Conservation (phyloP, 108 stramenopile genomes). For the Phaeodactylum tricornutum region DNA sequence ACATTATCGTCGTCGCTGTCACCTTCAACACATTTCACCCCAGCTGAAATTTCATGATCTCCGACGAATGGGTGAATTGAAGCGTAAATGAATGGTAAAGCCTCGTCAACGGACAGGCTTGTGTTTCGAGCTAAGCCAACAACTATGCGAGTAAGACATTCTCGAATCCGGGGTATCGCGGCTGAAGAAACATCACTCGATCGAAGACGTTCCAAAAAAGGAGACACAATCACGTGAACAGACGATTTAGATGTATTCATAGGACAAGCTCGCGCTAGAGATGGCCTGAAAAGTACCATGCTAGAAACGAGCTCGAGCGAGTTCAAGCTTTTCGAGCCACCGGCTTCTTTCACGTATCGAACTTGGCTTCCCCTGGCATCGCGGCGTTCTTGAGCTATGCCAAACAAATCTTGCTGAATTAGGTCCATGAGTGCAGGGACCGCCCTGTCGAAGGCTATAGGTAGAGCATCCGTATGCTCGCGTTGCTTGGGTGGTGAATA, state of each 20-base stretch:
- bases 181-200: conserved; percentile 34
- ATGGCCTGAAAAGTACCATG: conserved; percentile 53
- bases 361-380: conserved; percentile 58
- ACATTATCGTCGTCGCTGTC: conserved; percentile 3
- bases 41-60: conserved; percentile 9
- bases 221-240: conserved; percentile 56
- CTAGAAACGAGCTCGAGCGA: conserved; percentile 67
- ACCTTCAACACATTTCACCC: conserved; percentile 18
- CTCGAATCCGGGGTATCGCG: conserved; percentile 55
- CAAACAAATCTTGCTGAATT: conserved; percentile 81
- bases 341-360: conserved; percentile 81
- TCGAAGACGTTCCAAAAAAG: conserved; percentile 61
- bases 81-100: conserved; percentile 74
- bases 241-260: conserved; percentile 27
- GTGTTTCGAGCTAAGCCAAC: conserved; percentile 86
- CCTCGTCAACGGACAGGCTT: conserved; percentile 55
- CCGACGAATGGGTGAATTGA: conserved; percentile 62
- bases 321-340: conserved; percentile 70
- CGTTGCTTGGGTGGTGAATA: conserved; percentile 16
- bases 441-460: conserved; percentile 50
- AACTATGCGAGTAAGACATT: conserved; percentile 77
- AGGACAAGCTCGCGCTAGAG: conserved; percentile 13
- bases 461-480: background rate
- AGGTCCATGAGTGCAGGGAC: conserved; percentile 79
- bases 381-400: conserved; percentile 69